These are phyloP conservation scores for Ceratocystis ficicola DNA, from an alignment of 2,329 filamentous ascomycete species.

Conservation along the genomic window DNA sequence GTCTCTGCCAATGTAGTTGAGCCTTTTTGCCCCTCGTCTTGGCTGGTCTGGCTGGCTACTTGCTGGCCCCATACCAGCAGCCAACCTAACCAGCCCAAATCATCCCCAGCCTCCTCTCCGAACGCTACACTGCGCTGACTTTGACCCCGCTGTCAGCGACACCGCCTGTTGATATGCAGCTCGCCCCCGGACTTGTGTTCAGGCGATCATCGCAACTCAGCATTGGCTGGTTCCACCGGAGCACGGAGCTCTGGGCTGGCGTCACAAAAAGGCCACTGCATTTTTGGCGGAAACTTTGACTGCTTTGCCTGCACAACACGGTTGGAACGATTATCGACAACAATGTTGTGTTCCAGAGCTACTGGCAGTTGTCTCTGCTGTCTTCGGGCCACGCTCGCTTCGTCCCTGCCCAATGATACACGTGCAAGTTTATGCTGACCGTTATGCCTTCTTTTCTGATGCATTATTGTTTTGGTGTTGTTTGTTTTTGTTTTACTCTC, in stretches of 20 bases:
- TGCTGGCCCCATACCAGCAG: background rate
- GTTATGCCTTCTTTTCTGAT: conserved; percentile 3
- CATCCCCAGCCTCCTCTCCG: background rate
- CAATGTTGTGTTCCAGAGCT: conserved; percentile 17
- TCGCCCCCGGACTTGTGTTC: conserved; percentile 11
- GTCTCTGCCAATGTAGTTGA: background rate
- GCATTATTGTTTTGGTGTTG: background rate
- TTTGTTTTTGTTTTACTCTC: background rate
- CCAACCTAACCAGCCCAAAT: background rate
- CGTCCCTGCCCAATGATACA: background rate
- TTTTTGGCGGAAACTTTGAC: conserved; percentile 10
- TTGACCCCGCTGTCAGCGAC: conserved; percentile 7
- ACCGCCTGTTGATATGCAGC: conserved; percentile 1
- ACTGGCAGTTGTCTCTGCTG: background rate
- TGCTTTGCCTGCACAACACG: conserved; percentile 20
- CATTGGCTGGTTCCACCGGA: conserved; percentile 13
- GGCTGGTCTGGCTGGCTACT: background rate
- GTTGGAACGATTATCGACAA: conserved; percentile 18
- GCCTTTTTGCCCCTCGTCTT: background rate
- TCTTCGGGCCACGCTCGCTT: conserved; percentile 8
- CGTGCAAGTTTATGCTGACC: background rate
- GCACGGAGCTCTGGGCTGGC: conserved; percentile 12
- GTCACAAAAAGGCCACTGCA: conserved; percentile 13
- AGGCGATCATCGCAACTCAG: conserved; percentile 1
- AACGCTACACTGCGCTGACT: background rate